Percentiles rank a stretch among this genome's conserved stretches.
phyloP scores from a whole-genome alignment of 2,329 filamentous ascomycete species.

The Fusarium vanettenii region DNA sequence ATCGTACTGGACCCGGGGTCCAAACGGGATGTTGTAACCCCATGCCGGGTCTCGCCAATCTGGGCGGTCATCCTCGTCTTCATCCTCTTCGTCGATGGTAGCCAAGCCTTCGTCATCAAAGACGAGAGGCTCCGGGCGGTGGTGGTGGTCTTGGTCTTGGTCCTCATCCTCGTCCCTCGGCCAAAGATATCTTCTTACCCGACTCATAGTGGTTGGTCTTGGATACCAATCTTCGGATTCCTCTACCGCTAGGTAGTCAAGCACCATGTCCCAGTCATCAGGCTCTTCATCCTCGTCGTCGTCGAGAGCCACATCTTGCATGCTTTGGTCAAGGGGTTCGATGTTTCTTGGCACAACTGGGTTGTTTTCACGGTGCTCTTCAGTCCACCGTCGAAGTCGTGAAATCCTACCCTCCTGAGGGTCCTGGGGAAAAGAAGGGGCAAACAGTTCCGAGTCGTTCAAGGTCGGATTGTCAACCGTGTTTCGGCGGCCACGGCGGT shows the following conservation, averaged over 20 bases:
- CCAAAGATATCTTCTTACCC: background rate
- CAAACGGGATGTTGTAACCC: constrained; percentile 14
- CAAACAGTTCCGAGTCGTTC: background rate
- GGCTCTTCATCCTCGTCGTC: background rate
- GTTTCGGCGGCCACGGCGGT: background rate
- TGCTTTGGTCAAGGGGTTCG: background rate
- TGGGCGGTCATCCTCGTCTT: background rate
- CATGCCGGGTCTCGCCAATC: constrained; percentile 5
- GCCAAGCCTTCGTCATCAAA: background rate
- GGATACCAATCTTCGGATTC: background rate
- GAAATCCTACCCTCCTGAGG: background rate
- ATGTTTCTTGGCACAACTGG: background rate
- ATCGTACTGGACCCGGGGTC: background rate
- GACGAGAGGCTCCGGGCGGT: background rate
- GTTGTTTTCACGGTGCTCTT: background rate
- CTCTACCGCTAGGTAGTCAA: background rate
- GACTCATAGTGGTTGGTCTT: background rate
- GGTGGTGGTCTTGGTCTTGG: background rate
- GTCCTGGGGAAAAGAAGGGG: background rate
- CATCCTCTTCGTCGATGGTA: constrained; percentile 1
- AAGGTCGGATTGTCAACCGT: background rate
- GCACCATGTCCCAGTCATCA: constrained; percentile 2
- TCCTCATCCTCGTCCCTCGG: background rate
- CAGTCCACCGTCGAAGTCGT: background rate
- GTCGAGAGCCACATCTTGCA: background rate